A percentile compares a stretch with the other conserved stretches of the same genome.
phyloP scores from a whole-genome alignment of 2,329 filamentous ascomycete genomes.

The Calonectria pauciramosa region DNA sequence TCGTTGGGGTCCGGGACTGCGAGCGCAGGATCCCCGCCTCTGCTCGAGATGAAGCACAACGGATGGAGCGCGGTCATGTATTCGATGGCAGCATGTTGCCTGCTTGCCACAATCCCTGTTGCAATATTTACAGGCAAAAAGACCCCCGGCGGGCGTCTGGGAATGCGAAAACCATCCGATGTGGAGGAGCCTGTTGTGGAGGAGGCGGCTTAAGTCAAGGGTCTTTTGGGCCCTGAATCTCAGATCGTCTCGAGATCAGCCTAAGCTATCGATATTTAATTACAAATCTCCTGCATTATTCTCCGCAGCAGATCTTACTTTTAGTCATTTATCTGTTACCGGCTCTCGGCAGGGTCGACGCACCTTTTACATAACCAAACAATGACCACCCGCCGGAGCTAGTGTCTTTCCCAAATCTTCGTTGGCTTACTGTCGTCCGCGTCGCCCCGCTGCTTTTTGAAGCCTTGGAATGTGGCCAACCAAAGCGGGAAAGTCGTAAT shows the following conservation, averaged over 20 bases:
- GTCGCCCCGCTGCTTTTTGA: background rate
- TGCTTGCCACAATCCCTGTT: conserved; percentile 19
- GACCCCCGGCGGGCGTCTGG: conserved; percentile 3
- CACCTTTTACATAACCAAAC: conserved; percentile 5
- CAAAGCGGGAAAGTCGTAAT: conserved; percentile 1
- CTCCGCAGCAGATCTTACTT: background rate
- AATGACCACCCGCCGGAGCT: background rate
- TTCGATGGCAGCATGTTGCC: conserved; percentile 16
- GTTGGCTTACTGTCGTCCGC: background rate
- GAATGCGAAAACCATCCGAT: background rate
- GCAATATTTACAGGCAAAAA: conserved; percentile 24
- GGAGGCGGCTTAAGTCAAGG: background rate
- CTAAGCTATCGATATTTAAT: background rate
- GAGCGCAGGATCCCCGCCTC: conserved; percentile 14
- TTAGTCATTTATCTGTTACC: background rate
- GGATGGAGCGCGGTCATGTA: conserved; percentile 29
- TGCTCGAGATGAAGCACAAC: conserved; percentile 18
- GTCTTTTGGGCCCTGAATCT: background rate
- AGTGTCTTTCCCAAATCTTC: background rate
- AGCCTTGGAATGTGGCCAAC: background rate
- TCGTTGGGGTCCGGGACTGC: conserved; percentile 30
- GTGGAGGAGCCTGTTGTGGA: background rate
- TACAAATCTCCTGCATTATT: background rate
- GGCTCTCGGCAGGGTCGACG: background rate
- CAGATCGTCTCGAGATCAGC: background rate